Conservation (phyloP, 352 stramenopile species). For the Aphanomyces cochlioides region DNA sequence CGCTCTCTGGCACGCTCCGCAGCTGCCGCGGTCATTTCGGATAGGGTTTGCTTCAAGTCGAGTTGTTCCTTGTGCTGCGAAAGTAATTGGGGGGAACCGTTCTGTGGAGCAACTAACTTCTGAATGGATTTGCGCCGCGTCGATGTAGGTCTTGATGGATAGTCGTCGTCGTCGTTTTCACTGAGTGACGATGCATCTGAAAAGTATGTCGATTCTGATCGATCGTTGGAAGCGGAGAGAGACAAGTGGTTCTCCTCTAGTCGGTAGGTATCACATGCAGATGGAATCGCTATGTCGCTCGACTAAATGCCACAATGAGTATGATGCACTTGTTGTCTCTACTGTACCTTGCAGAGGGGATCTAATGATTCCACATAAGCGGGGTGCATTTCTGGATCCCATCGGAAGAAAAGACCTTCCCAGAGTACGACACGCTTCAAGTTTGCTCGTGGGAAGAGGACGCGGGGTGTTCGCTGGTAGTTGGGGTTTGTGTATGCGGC, state of each 20-base stretch:
- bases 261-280: neutral
- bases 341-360: constrained; percentile 32
- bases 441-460: constrained; percentile 82
- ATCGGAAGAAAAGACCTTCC: constrained; percentile 84
- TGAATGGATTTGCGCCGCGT: constrained; percentile 20
- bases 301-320: neutral
- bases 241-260: constrained; percentile 21
- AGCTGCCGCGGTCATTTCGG: constrained; percentile 53
- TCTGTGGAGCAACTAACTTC: neutral
- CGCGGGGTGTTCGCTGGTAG: constrained; percentile 72
- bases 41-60: constrained; percentile 35
- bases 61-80: neutral
- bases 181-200: constrained; percentile 21
- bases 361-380: constrained; percentile 84
- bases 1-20: constrained; percentile 77
- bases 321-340: constrained; percentile 8
- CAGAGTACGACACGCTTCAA: constrained; percentile 82
- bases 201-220: neutral
- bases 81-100: neutral
- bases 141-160: neutral
- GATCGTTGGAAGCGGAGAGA: neutral
- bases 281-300: neutral
- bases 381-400: constrained; percentile 77
- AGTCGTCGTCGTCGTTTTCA: constrained; percentile 28
- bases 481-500: constrained; percentile 65